These are phyloP conservation scores for Saussurea involucrata DNA, from an alignment of 129 eudicot species.

Conservation along the genomic window DNA sequence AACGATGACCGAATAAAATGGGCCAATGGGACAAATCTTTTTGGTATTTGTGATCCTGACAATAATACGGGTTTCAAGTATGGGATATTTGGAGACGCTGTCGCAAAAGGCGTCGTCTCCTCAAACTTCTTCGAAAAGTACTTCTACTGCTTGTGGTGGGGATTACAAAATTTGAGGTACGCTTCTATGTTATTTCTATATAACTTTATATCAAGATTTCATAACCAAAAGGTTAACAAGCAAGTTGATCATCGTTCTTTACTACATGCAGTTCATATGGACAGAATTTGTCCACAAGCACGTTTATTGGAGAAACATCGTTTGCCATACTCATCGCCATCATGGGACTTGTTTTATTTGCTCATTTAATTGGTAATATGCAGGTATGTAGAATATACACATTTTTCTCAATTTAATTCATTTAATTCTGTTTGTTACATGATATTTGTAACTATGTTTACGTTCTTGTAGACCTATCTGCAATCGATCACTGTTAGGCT, in stretches of 20 bases:
- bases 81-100: conserved; percentile 79
- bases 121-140: conserved; percentile 63
- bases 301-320: conserved; percentile 69
- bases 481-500: conserved; percentile 92
- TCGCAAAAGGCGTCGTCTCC: conserved; percentile 62
- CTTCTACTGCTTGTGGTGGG: conserved; percentile 98
- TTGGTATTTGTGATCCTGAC: conserved; percentile 50
- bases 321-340: conserved; percentile 85
- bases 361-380: conserved; percentile 96
- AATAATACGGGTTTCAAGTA: conserved; percentile 38
- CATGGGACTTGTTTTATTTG: conserved; percentile 82
- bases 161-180: conserved; percentile 84
- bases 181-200: not conserved
- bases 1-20: conserved; percentile 46
- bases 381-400: conserved; percentile 50
- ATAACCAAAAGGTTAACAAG: not conserved
- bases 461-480: conserved; percentile 57
- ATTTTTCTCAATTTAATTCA: not conserved
- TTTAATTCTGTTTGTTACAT: not conserved
- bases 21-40: conserved; percentile 57
- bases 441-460: not conserved
- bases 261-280: conserved; percentile 82
- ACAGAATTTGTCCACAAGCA: conserved; percentile 73
- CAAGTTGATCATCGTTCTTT: not conserved
- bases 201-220: not conserved